These are phyloP conservation scores for Yamadazyma takamatsuzukensis DNA, from an alignment of 805 yeast genomes.

Conservation along the genomic window DNA sequence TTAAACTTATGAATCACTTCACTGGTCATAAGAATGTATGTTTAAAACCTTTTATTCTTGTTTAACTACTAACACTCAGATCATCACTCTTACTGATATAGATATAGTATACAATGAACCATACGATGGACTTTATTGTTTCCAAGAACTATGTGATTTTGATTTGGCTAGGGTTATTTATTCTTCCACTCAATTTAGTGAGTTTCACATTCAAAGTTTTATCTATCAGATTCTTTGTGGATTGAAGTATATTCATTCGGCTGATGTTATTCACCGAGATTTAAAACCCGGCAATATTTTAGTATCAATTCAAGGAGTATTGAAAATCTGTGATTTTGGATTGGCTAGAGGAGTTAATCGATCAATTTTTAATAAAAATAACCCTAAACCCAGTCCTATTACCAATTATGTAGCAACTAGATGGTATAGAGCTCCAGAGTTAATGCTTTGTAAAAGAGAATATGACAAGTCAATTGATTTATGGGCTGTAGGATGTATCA, in stretches of 20 bases:
- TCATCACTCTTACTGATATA: constrained; percentile 67
- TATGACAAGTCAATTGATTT: constrained; percentile 75
- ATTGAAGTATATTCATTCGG: constrained; percentile 82
- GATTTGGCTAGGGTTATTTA: constrained; percentile 82
- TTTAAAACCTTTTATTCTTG: constrained; percentile 33
- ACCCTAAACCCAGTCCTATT: constrained; percentile 39
- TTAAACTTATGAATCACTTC: constrained; percentile 75
- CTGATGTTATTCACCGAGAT: constrained; percentile 89
- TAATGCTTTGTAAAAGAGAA: constrained; percentile 46
- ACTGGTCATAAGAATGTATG: constrained; percentile 85
- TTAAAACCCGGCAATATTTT: constrained; percentile 88
- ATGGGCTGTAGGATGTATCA: constrained; percentile 93
- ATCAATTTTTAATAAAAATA: constrained; percentile 14
- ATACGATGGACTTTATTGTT: constrained; percentile 83
- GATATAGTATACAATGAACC: constrained; percentile 66
- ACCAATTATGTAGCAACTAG: constrained; percentile 91
- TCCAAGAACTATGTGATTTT: constrained; percentile 78
- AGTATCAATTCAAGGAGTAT: constrained; percentile 65
- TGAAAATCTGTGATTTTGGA: constrained; percentile 93
- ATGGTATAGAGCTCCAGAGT: constrained; percentile 95
- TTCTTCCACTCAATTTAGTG: constrained; percentile 73
- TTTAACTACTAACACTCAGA: too few relatives aligned
- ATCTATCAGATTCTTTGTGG: constrained; percentile 84
- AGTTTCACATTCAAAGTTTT: constrained; percentile 73
- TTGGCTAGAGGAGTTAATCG: constrained; percentile 72